Evolutionary conservation across 768 basidiomycete species (phyloP), one percentile per base, ranked within the genome.

Genomic region (Scleroderma bovista): DNA sequence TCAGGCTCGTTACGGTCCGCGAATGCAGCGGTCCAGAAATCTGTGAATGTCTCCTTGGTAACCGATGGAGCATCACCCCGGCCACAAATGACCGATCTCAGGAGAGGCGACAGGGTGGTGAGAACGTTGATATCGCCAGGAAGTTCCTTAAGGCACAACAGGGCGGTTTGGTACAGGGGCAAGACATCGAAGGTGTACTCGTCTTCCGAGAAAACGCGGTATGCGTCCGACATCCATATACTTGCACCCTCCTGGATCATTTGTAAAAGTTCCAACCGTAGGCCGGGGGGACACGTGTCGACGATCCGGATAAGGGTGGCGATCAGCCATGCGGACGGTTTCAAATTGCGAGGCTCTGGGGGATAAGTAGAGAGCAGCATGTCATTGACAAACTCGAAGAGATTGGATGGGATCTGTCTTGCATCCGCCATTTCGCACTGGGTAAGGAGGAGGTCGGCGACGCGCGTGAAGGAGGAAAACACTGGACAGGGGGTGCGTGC

Each of bases 161-260:
- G 59, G 32, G 76, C 65, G 12, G 75, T 79, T 59, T 86, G 75
- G 56, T 88, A 91, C 45, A 88, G 59, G 0, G 80, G 75, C 13
- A 85, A 60, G 50, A 86, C 73, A 61, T 86, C 83, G 53, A 79
- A 72, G 16, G 67, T 67, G 50, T 87, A 77, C 45, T 85, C 81
- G 22, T 77, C 75, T 26, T 68, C 69, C 12, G 69, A 68, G 64
- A 84, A 78, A 8, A 71, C 68, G 20, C 61, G 58, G 38, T 65
- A 68, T 44, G 81, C 78, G 63, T 91, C 88, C 17, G 75, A 72
- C 26, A 89, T 61, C 88, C 88, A 90, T 13, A 72, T 55, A 37
- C 69, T 60, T 22, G 86, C 44, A 10, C 83, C 80, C 1, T 80
- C 83, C 53, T 81, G 75, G 13, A 81, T 49, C 12, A 61, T 49